Evolutionary conservation across 2,329 filamentous ascomycete genomes (phyloP).

Genomic region (Sporothrix schenckii): DNA sequence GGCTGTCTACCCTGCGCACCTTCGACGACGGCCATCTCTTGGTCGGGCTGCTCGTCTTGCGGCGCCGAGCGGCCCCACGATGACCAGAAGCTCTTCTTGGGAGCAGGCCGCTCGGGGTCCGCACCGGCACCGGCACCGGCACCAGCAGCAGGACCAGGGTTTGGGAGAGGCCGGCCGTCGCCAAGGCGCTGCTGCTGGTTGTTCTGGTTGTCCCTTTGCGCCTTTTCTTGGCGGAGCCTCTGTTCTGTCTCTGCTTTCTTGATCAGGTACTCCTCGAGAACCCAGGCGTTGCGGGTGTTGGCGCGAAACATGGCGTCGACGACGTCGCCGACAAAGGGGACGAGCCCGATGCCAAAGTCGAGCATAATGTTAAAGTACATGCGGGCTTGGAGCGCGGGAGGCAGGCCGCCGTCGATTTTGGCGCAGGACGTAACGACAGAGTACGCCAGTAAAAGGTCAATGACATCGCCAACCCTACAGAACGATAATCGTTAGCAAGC

Average conservation of each 20-base stretch:
- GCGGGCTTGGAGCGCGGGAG: constrained; percentile 58
- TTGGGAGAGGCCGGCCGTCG: not conserved
- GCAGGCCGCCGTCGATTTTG: constrained; percentile 76
- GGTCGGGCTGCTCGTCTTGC: not conserved
- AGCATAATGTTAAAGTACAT: constrained; percentile 82
- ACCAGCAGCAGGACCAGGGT: not conserved
- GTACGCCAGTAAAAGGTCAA: constrained; percentile 73
- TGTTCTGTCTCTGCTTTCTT: constrained; percentile 64
- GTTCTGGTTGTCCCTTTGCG: not conserved
- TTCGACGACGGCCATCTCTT: constrained; percentile 16
- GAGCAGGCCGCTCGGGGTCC: not conserved
- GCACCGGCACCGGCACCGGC: not conserved
- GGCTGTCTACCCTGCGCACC: not conserved
- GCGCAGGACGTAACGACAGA: constrained; percentile 74
- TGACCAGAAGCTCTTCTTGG: constrained; percentile 22
- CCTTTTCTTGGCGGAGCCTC: constrained; percentile 26
- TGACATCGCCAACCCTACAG: constrained; percentile 69
- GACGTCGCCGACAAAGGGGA: constrained; percentile 77
- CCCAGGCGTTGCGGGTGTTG: constrained; percentile 74
- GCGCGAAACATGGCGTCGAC: constrained; percentile 72
- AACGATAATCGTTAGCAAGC: constrained; percentile 34
- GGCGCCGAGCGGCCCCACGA: not conserved
- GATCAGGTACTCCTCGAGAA: constrained; percentile 60
- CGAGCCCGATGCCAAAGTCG: constrained; percentile 73
- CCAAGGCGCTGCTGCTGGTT: not conserved